A percentile compares a stretch with the other conserved stretches of the same genome.
phyloP scores from a whole-genome alignment of 2,329 filamentous ascomycete species.

The Aureobasidium subglaciale region DNA sequence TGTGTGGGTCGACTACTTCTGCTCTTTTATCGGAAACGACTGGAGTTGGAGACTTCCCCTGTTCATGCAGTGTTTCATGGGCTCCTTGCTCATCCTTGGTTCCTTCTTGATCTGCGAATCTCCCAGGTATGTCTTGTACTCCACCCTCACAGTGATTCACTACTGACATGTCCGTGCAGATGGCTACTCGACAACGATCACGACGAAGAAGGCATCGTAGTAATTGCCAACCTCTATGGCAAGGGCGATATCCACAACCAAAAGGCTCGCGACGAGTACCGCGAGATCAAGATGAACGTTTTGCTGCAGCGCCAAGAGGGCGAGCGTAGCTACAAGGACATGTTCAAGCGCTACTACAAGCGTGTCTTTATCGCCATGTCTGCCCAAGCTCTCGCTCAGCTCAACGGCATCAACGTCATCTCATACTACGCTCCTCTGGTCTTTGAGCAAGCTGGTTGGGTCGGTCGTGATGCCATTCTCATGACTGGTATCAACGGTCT shows the following conservation, averaged over 20 bases:
- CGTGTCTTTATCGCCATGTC: constrained; percentile 99
- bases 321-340: constrained; percentile 82
- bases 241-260: constrained; percentile 90
- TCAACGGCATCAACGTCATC: constrained; percentile 99
- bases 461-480: constrained; percentile 79
- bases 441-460: constrained; percentile 95
- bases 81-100: constrained; percentile 71
- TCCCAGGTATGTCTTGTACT: constrained; percentile 58
- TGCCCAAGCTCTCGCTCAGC: constrained; percentile 86
- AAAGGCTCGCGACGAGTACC: constrained; percentile 90
- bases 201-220: constrained; percentile 95
- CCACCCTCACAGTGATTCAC: neutral
- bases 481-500: constrained; percentile 97
- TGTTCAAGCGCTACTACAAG: constrained; percentile 88
- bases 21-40: constrained; percentile 78
- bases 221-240: constrained; percentile 95
- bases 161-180: constrained; percentile 41
- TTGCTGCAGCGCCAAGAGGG: constrained; percentile 89
- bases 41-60: constrained; percentile 87
- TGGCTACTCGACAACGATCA: constrained; percentile 98
- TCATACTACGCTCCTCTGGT: constrained; percentile 97
- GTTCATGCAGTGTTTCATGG: constrained; percentile 92
- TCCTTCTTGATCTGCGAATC: constrained; percentile 95
- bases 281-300: constrained; percentile 98
- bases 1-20: constrained; percentile 98